Evolutionary conservation across 1,284 basidiomycete species (phyloP), one percentile per base, ranked within the genome.

Genomic region (Leccinum pachyderme): DNA sequence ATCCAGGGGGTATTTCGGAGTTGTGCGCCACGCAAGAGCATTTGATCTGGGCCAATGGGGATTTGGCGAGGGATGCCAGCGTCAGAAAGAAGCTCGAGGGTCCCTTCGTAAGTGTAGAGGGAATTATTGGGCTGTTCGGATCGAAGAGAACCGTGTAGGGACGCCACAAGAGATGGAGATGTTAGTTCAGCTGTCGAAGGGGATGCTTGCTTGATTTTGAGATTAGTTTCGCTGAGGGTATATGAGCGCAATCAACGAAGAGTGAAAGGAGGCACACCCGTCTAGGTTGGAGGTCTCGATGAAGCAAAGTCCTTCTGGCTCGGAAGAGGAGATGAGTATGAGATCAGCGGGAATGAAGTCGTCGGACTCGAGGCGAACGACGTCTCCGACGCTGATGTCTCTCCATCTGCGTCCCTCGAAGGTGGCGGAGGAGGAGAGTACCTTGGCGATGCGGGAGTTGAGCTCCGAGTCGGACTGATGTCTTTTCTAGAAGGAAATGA

Each of bases 81-180:
- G 49, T 74, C 72, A 2, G 80, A 78, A 5, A 81, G 71, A 44
- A 93, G 79, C 58, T 94, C 86, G 57, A 97, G 73, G 11, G 86
- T 89, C 47, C 85, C 87, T 74, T 98, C 96, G 64, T 91, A 99
- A 0, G 96, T 99, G 75, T 99, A 98, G 6, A 99, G 77, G 2
- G 93, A 96, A 65, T 96, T 98, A 73, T 99, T 99, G 12, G 97
- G 97, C 56, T 98, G 93, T 72, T 99, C 97, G 2, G 93, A 96
- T 43, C 91, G 84, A 29, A 99, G 76, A 39, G 89, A 84, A 5
- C 97, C 97, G 22, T 84, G 86, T 1, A 99, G 78, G 3, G 84
- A 73, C 7, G 82, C 81, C 25, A 93, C 88, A 3, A 88, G 80
- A 13, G 84, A 76, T 0, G 96, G 94, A 1, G 90, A 84, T 9